Conservation (phyloP, 1,139 yeast species). For the Pichia sp. region DNA sequence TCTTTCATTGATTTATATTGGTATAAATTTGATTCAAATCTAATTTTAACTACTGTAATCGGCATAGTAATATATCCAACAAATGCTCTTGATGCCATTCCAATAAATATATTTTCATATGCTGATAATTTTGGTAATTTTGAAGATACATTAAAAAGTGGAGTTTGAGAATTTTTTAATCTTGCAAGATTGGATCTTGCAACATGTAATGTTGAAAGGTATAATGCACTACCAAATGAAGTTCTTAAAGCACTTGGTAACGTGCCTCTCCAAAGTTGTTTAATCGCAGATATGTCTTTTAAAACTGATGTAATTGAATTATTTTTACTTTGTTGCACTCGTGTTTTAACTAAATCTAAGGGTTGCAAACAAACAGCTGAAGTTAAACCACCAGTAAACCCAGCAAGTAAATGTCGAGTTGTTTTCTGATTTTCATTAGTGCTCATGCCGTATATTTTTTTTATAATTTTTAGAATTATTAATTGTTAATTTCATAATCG, state of each 20-base stretch:
- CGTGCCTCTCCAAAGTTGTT: constrained; percentile 87
- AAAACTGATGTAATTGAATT: constrained; percentile 40
- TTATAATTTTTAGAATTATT: no score
- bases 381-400: constrained; percentile 80
- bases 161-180: constrained; percentile 15
- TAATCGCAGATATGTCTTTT: constrained; percentile 39
- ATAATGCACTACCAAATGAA: constrained; percentile 84
- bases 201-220: constrained; percentile 64
- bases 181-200: constrained; percentile 50
- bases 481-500: no score
- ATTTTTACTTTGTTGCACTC: constrained; percentile 67
- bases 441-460: constrained; percentile 1
- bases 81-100: constrained; percentile 70
- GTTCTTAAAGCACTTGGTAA: constrained; percentile 85
- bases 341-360: constrained; percentile 78
- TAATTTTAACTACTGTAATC: constrained; percentile 84
- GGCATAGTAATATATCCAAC: constrained; percentile 97
- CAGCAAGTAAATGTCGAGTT: constrained; percentile 60
- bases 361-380: constrained; percentile 85
- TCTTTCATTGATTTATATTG: constrained; percentile 58
- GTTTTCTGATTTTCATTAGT: constrained; percentile 17
- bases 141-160: constrained; percentile 26
- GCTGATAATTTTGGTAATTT: constrained; percentile 66
- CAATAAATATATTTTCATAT: constrained; percentile 64
- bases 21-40: constrained; percentile 77